phyloP scores from a whole-genome alignment of 495 filamentous ascomycete species.

The Antarctomyces pellizariae region DNA sequence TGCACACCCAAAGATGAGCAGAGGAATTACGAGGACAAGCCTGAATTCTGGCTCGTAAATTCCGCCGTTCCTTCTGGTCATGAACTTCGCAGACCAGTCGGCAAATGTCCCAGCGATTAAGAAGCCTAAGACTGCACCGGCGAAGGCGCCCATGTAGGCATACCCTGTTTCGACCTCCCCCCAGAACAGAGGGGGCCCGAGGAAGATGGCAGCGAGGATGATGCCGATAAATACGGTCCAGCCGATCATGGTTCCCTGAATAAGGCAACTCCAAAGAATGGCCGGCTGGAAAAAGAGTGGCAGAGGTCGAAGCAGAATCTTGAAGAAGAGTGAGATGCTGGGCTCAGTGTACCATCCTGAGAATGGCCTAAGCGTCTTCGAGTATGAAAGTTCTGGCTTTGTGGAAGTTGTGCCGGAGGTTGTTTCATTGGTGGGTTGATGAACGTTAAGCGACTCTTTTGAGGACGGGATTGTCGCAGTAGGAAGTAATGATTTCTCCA shows the following conservation, averaged over 20 bases:
- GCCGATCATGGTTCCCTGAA: constrained; percentile 76
- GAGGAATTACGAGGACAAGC: constrained; percentile 56
- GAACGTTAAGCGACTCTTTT: too few species aligned
- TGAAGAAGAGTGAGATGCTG: too few species aligned
- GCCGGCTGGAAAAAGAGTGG: constrained; percentile 55
- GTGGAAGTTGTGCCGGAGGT: too few species aligned
- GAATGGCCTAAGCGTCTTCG: too few species aligned
- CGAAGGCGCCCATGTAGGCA: constrained; percentile 67
- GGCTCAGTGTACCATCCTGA: too few species aligned
- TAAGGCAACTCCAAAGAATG: constrained; percentile 74
- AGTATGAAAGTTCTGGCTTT: too few species aligned
- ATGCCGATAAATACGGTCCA: constrained; percentile 93
- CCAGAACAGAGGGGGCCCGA: constrained; percentile 61
- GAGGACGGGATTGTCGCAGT: too few species aligned
- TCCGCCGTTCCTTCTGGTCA: constrained; percentile 55
- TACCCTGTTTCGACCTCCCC: constrained; percentile 66
- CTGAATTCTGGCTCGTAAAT: constrained; percentile 85
- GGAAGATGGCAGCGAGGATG: constrained; percentile 60
- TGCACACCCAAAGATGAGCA: constrained; percentile 51
- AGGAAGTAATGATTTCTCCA: too few species aligned
- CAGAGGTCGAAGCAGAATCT: constrained; percentile 38
- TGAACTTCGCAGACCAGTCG: constrained; percentile 42
- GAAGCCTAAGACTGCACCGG: constrained; percentile 64
- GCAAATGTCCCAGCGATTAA: constrained; percentile 45
- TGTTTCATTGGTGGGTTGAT: too few species aligned